Percentiles rank a stretch among this genome's conserved stretches.
Conservation (phyloP, 1,139 yeast species). For the Debaryomycetaceae sp. region DNA sequence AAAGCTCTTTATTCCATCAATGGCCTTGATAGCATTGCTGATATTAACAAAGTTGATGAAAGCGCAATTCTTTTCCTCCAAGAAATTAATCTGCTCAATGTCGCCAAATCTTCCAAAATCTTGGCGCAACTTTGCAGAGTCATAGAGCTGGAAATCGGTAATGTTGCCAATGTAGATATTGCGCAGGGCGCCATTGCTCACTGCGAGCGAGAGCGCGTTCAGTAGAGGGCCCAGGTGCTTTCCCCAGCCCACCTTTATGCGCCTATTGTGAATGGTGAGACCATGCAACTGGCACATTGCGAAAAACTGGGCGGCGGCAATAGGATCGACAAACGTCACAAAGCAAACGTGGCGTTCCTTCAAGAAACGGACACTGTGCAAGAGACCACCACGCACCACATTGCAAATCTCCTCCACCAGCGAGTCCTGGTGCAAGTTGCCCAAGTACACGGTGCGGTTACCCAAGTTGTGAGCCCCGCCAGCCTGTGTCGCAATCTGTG, state of each 20-base stretch:
- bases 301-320: conserved; percentile 89
- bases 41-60: conserved; percentile 74
- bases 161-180: conserved; percentile 78
- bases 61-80: conserved; percentile 73
- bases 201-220: conserved; percentile 71
- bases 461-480: conserved; percentile 77
- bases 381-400: conserved; percentile 83
- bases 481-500: conserved; percentile 61
- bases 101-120: conserved; percentile 71
- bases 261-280: conserved; percentile 65
- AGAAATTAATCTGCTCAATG: conserved; percentile 68
- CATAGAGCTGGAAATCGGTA: conserved; percentile 37
- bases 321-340: conserved; percentile 82
- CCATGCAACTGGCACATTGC: conserved; percentile 83
- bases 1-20: conserved; percentile 45
- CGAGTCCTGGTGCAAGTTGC: conserved; percentile 77
- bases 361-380: conserved; percentile 63
- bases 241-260: conserved; percentile 93
- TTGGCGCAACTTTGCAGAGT: conserved; percentile 43
- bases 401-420: conserved; percentile 90
- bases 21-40: conserved; percentile 74
- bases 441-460: conserved; percentile 84
- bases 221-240: conserved; percentile 85
- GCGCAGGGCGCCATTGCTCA: conserved; percentile 90
- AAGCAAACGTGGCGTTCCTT: conserved; percentile 84